These are phyloP conservation scores for Cutaneotrichosporon dermatis DNA, from an alignment of 1,284 basidiomycete genomes.

Conservation along the genomic window DNA sequence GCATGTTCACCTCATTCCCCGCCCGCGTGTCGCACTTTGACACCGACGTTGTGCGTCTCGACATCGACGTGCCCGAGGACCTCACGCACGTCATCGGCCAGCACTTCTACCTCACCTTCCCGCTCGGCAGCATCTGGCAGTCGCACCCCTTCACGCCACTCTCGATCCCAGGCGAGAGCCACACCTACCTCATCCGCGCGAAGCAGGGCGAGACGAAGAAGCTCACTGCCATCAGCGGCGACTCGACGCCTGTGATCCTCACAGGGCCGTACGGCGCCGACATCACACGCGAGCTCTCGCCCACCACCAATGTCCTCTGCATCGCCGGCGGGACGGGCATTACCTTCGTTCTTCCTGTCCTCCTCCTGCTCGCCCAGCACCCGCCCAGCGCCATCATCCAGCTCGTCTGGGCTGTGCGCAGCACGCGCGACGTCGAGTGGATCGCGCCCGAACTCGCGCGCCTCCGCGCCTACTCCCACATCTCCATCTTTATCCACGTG, in stretches of 20 bases:
- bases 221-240: background rate
- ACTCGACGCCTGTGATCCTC: conserved; percentile 26
- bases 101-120: conserved; percentile 35
- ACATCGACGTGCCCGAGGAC: conserved; percentile 20
- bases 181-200: conserved; percentile 29
- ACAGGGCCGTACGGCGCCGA: conserved; percentile 31
- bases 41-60: conserved; percentile 26
- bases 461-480: conserved; percentile 10
- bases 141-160: conserved; percentile 37
- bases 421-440: conserved; percentile 26
- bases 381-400: conserved; percentile 14
- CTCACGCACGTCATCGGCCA: conserved; percentile 26
- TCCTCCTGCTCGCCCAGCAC: conserved; percentile 21
- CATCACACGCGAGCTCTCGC: conserved; percentile 11
- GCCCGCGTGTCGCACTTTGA: conserved; percentile 23
- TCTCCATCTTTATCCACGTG: conserved; percentile 20
- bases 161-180: conserved; percentile 21
- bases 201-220: conserved; percentile 29
- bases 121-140: conserved; percentile 31
- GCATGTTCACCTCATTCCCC: conserved; percentile 25
- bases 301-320: conserved; percentile 36
- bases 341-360: conserved; percentile 31
- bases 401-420: conserved; percentile 30
- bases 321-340: conserved; percentile 37
- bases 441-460: conserved; percentile 24